phyloP scores from a whole-genome alignment of 495 filamentous ascomycete genomes.

The Aspergillus funiculosus region DNA sequence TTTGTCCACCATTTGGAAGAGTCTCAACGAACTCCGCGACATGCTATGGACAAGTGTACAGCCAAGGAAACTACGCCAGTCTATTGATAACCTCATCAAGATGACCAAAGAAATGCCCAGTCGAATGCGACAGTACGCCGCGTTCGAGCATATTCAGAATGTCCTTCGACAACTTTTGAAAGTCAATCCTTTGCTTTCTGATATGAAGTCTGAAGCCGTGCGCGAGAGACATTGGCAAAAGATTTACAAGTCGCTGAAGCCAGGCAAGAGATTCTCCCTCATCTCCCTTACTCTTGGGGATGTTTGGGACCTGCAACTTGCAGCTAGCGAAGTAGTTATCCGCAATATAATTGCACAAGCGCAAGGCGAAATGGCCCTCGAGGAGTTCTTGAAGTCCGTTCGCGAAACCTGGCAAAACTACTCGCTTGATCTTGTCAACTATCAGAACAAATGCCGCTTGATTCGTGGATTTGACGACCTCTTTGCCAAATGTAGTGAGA shows the following conservation, averaged over 20 bases:
- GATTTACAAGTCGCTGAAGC: constrained; percentile 92
- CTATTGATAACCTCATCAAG: constrained; percentile 86
- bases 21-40: constrained; percentile 86
- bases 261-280: constrained; percentile 82
- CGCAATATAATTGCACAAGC: constrained; percentile 90
- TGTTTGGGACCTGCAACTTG: constrained; percentile 94
- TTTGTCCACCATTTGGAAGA: constrained; percentile 93
- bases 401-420: constrained; percentile 96
- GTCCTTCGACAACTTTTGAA: constrained; percentile 83
- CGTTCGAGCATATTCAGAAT: constrained; percentile 94
- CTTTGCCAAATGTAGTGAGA: constrained; percentile 97
- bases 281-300: constrained; percentile 92
- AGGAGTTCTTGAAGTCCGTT: constrained; percentile 96
- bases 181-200: constrained; percentile 77
- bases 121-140: constrained; percentile 97
- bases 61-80: constrained; percentile 80
- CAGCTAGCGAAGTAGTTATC: constrained; percentile 77
- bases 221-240: constrained; percentile 94
- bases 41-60: constrained; percentile 88
- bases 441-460: constrained; percentile 94
- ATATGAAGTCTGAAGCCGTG: constrained; percentile 95
- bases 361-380: constrained; percentile 95
- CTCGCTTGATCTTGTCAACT: constrained; percentile 86
- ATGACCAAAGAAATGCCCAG: constrained; percentile 99
- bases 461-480: constrained; percentile 98